Conservation (phyloP, 2,329 filamentous ascomycete species). For the Parastagonospora avenae region DNA sequence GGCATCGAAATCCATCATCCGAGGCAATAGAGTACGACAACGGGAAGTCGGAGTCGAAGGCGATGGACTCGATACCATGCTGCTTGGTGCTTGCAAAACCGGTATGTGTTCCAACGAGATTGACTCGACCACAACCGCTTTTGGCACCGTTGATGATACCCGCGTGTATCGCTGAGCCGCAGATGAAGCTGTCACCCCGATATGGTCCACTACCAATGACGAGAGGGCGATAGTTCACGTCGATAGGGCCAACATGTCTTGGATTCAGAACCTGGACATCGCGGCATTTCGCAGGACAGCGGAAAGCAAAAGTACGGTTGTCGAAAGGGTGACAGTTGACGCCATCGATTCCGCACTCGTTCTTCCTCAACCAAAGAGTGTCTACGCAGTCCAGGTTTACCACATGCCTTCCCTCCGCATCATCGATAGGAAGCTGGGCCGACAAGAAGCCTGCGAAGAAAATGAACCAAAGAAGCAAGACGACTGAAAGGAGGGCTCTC, state of each 20-base stretch:
- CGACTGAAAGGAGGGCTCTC: constrained; percentile 59
- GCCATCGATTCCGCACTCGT: constrained; percentile 75
- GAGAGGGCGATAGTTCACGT: constrained; percentile 61
- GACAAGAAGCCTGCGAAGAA: constrained; percentile 70
- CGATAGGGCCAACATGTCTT: constrained; percentile 72
- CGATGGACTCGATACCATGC: constrained; percentile 76
- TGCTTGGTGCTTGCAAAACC: constrained; percentile 66
- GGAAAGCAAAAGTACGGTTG: constrained; percentile 71
- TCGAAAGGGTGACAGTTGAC: constrained; percentile 76
- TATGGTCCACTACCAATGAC: constrained; percentile 70
- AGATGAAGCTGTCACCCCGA: constrained; percentile 89
- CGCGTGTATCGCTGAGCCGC: constrained; percentile 82
- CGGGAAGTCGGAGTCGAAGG: constrained; percentile 87
- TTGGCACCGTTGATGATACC: constrained; percentile 70
- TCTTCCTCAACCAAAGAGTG: constrained; percentile 72
- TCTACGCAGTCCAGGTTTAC: constrained; percentile 69
- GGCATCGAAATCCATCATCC: constrained; percentile 67
- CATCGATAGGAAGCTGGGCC: constrained; percentile 60
- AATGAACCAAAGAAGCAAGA: constrained; percentile 68
- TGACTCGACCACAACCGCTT: constrained; percentile 82
- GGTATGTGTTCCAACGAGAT: constrained; percentile 69
- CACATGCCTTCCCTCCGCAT: constrained; percentile 70
- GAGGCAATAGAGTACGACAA: constrained; percentile 79
- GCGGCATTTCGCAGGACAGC: constrained; percentile 73
- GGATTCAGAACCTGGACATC: constrained; percentile 70